These are phyloP conservation scores for Gossypium rotundifolium DNA, from an alignment of 345 rosid species.

Conservation along the genomic window DNA sequence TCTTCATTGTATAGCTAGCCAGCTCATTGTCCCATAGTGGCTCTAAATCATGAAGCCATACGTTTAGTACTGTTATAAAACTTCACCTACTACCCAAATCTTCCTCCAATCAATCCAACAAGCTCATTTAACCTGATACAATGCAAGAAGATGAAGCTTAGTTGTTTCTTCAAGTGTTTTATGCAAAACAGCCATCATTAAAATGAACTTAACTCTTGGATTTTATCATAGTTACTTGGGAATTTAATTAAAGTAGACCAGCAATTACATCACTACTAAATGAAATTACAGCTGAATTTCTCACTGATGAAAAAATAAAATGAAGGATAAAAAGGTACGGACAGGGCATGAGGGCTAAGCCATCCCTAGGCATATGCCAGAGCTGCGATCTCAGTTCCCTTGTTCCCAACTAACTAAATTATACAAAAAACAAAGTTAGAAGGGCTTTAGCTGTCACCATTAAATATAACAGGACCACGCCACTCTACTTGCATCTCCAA, in stretches of 20 bases:
- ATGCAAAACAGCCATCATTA: background rate
- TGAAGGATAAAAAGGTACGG: too few species aligned
- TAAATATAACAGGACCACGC: background rate
- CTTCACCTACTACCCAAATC: too few species aligned
- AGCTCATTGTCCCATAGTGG: background rate
- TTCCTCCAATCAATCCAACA: too few species aligned
- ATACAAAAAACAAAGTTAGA: background rate
- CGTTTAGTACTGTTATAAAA: too few species aligned
- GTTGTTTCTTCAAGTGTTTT: too few species aligned
- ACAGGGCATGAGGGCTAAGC: background rate
- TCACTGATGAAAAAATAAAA: background rate
- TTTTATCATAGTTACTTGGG: too few species aligned
- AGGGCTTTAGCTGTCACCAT: background rate
- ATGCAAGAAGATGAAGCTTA: too few species aligned
- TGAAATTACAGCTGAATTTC: background rate
- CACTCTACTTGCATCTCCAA: conserved; percentile 7
- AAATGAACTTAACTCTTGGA: background rate
- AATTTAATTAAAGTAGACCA: background rate
- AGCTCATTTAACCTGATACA: too few species aligned
- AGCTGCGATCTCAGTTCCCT: background rate
- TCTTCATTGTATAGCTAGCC: background rate
- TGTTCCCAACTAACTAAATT: conserved; percentile 1
- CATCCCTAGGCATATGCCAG: background rate
- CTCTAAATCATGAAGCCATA: background rate
- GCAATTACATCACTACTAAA: background rate